These are phyloP conservation scores for Hygrocybe punicea DNA, from an alignment of 768 basidiomycete genomes.

Conservation along the genomic window DNA sequence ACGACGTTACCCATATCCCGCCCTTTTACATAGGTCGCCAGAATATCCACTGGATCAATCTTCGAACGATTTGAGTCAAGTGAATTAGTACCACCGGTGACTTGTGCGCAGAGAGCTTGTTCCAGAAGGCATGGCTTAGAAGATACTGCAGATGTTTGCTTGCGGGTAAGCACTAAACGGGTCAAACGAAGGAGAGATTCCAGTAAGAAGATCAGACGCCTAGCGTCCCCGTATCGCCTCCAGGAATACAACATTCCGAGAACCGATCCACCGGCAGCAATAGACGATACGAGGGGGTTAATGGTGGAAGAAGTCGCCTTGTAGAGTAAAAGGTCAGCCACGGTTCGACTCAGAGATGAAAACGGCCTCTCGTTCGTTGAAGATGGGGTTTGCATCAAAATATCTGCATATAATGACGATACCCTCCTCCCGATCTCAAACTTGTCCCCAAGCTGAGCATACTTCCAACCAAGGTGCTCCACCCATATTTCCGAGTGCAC, in stretches of 20 bases:
- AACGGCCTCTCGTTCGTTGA: constrained; percentile 54
- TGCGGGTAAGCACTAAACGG: constrained; percentile 61
- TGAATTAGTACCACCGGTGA: constrained; percentile 47
- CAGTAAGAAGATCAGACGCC: constrained; percentile 64
- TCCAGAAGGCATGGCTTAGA: constrained; percentile 67
- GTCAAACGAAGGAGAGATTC: constrained; percentile 62
- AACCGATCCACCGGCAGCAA: constrained; percentile 60
- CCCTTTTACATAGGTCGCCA: constrained; percentile 65
- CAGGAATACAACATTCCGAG: constrained; percentile 57
- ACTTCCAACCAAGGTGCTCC: constrained; percentile 83
- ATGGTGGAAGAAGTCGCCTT: constrained; percentile 78
- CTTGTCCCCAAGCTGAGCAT: constrained; percentile 71
- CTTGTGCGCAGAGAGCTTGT: constrained; percentile 66
- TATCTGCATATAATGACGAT: constrained; percentile 60
- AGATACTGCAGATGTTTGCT: constrained; percentile 45
- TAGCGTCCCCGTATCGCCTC: constrained; percentile 66
- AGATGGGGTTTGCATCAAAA: constrained; percentile 62
- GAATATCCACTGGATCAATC: constrained; percentile 69
- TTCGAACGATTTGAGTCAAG: constrained; percentile 47
- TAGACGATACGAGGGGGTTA: constrained; percentile 69
- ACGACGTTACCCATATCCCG: constrained; percentile 58
- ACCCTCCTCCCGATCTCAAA: constrained; percentile 78
- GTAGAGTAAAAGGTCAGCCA: constrained; percentile 69
- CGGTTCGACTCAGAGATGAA: constrained; percentile 53
- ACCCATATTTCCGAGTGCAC: constrained; percentile 88